Evolutionary conservation across 1,284 basidiomycete species (phyloP).

Genomic region (Thelephora terrestris): DNA sequence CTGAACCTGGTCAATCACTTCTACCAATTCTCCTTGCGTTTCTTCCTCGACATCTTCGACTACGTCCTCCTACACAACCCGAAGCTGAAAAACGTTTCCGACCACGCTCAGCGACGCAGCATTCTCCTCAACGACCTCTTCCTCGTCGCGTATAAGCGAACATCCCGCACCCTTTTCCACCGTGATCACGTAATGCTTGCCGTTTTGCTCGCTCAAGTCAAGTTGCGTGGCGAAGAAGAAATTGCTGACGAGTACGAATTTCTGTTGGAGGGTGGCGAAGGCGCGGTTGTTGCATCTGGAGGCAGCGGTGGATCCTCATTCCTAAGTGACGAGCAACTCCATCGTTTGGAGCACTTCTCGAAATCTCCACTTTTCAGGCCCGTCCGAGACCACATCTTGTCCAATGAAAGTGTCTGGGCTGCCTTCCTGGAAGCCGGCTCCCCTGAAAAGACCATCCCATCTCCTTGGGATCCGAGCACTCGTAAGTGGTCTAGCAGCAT

Average conservation of each 20-base stretch:
- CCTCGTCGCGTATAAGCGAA: constrained; percentile 81
- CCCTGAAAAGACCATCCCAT: constrained; percentile 70
- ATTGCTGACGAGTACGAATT: constrained; percentile 84
- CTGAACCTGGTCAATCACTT: constrained; percentile 93
- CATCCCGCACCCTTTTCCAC: constrained; percentile 86
- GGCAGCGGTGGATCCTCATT: constrained; percentile 31
- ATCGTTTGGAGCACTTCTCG: constrained; percentile 57
- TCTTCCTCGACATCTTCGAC: constrained; percentile 99
- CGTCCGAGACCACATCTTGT: constrained; percentile 58
- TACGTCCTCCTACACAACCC: constrained; percentile 89
- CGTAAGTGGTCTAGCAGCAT: constrained; percentile 36
- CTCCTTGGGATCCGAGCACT: constrained; percentile 66
- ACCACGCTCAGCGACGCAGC: constrained; percentile 65
- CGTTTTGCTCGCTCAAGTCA: constrained; percentile 85
- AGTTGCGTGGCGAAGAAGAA: constrained; percentile 70
- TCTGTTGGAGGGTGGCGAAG: constrained; percentile 79
- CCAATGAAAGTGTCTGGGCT: constrained; percentile 65
- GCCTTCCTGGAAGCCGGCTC: constrained; percentile 59
- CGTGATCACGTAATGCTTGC: constrained; percentile 89
- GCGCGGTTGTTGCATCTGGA: constrained; percentile 30
- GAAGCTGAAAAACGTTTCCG: constrained; percentile 71
- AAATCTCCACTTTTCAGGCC: constrained; percentile 70
- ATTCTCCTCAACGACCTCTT: constrained; percentile 91
- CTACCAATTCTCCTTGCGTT: constrained; percentile 96
- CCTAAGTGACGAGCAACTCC: constrained; percentile 55